Conservation (phyloP, 2,329 filamentous ascomycete species). For the Aspergillus udagawae region DNA sequence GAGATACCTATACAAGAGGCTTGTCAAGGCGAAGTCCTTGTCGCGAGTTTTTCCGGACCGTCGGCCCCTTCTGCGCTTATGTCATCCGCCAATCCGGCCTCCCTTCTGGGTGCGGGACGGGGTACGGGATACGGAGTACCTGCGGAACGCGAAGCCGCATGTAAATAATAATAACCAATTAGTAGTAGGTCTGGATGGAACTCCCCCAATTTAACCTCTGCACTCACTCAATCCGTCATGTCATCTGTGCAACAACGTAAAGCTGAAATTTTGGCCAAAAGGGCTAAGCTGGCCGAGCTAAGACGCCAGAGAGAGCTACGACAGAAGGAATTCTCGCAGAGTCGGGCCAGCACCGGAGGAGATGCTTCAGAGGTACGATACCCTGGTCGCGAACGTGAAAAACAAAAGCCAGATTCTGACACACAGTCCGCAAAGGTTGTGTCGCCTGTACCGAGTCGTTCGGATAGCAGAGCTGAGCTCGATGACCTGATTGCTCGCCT, state of each 20-base stretch:
- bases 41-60: constrained; percentile 43
- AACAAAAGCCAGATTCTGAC: constrained; percentile 11
- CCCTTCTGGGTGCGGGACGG: constrained; percentile 12
- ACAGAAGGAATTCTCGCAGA: constrained; percentile 68
- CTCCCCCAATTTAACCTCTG: constrained; percentile 11
- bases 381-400: neutral
- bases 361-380: constrained; percentile 64
- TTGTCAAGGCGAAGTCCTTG: constrained; percentile 35
- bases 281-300: constrained; percentile 92
- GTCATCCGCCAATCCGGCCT: constrained; percentile 28
- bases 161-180: constrained; percentile 23
- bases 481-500: constrained; percentile 82
- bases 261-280: constrained; percentile 95
- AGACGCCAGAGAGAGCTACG: constrained; percentile 86
- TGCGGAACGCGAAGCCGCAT: constrained; percentile 1
- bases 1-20: constrained; percentile 16
- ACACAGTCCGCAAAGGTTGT: constrained; percentile 49
- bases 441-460: constrained; percentile 66
- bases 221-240: constrained; percentile 19
- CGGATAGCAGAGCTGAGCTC: constrained; percentile 65
- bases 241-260: constrained; percentile 64
- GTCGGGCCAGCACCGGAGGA: constrained; percentile 64
- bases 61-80: constrained; percentile 32
- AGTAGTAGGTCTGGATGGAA: constrained; percentile 1
- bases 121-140: neutral